phyloP scores from a whole-genome alignment of 177 flowering plant species.

The Vitis hybrid region DNA sequence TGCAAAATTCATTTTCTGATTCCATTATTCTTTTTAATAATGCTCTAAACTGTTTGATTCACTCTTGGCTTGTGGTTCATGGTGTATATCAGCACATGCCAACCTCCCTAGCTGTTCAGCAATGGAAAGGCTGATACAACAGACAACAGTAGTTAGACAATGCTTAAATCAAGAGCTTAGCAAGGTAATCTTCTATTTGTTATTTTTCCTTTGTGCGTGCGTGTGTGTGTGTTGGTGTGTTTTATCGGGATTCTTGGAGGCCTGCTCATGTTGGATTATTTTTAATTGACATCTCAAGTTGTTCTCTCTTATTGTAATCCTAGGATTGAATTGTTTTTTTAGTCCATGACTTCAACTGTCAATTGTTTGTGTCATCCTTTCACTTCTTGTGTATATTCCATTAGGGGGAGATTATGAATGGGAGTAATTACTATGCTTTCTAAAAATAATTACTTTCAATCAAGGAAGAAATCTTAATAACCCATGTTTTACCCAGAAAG shows the following conservation, averaged over 20 bases:
- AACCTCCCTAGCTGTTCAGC: slow-evolving; percentile 72
- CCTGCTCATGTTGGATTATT: background rate
- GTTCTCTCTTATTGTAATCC: no score
- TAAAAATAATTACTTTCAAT: no score
- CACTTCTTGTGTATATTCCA: no score
- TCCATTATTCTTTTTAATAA: background rate
- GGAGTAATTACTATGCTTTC: no score
- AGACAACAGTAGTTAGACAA: slow-evolving; percentile 73
- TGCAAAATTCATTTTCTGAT: background rate
- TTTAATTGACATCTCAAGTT: background rate
- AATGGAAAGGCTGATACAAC: slow-evolving; percentile 90
- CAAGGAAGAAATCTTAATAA: no score
- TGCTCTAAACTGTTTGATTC: background rate
- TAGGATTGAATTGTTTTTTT: no score
- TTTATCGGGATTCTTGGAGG: background rate
- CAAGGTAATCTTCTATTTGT: slow-evolving; percentile 51
- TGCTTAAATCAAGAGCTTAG: slow-evolving; percentile 60
- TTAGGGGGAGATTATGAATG: no score
- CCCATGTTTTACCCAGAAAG: no score
- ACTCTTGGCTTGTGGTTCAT: slow-evolving; percentile 2
- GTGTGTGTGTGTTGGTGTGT: background rate
- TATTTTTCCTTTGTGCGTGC: background rate
- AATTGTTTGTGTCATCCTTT: no score
- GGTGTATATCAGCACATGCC: slow-evolving; percentile 56
- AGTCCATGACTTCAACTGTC: no score